phyloP scores from a whole-genome alignment of 805 yeast genomes.

The Kluyveromyces lactis region DNA sequence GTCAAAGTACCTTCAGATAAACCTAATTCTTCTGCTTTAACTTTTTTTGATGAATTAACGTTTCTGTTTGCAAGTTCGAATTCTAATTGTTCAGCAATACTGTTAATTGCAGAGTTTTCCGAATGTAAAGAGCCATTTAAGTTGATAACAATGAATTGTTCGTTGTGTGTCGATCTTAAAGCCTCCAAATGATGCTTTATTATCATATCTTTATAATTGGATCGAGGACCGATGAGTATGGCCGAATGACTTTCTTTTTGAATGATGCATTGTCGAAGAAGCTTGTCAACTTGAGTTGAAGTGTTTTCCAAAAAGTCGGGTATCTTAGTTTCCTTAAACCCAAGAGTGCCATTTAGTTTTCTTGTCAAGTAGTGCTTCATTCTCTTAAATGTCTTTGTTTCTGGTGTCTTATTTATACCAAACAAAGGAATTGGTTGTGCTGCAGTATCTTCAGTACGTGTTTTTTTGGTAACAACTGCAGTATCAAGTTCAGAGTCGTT shows the following conservation, averaged over 20 bases:
- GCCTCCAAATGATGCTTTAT: slow-evolving; percentile 48
- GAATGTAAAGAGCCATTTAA: slow-evolving; percentile 65
- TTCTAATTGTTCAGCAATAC: slow-evolving; percentile 80
- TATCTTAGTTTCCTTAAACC: slow-evolving; percentile 13
- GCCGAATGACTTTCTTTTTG: slow-evolving; percentile 76
- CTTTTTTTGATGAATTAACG: not conserved
- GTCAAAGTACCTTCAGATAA: slow-evolving; percentile 47
- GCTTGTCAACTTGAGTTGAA: slow-evolving; percentile 40
- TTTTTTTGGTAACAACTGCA: too few relatives aligned
- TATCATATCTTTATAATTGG: slow-evolving; percentile 64
- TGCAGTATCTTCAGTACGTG: too few relatives aligned
- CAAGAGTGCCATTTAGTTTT: slow-evolving; percentile 17
- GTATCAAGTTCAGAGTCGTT: too few relatives aligned
- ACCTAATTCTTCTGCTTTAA: slow-evolving; percentile 6
- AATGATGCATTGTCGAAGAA: slow-evolving; percentile 56
- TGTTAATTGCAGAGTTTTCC: slow-evolving; percentile 73
- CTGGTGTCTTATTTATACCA: not conserved
- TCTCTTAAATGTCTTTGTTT: not conserved
- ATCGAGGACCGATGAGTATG: slow-evolving; percentile 70
- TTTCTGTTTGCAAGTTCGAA: slow-evolving; percentile 22
- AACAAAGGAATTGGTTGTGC: not conserved
- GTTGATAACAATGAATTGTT: slow-evolving; percentile 52
- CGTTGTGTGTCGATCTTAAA: slow-evolving; percentile 32
- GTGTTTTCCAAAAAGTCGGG: slow-evolving; percentile 16
- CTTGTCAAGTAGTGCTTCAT: slow-evolving; percentile 12